Evolutionary conservation across 208 protist species (phyloP), one percentile per base, ranked within the genome.

Genomic region (Wallacemonas collosoma): DNA sequence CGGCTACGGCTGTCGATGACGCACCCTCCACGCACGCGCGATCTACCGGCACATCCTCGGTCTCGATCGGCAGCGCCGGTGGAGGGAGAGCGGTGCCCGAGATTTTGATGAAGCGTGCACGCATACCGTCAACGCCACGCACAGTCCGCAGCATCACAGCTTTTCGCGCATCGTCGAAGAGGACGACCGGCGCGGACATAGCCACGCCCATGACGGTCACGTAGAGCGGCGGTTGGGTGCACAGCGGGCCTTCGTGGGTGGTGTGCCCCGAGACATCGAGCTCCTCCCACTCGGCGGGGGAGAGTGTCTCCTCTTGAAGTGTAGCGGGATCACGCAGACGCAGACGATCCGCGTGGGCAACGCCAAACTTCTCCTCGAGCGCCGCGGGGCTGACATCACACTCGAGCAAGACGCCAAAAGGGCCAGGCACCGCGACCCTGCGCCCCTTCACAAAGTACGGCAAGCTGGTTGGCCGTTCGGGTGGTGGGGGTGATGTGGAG

Each of bases 331-430:
- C 5, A 11, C 64, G 70, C 70, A 48, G 38, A 8, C 41, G 64
- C 12, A 88, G 71, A 7, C 72, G 73, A 17, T 90, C 82, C 7
- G 70, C 80, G 70, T 90, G 82, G 3, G 73, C 64, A 1, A 90
- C 82, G 51, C 86, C 82, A 50, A 86, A 90, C 11, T 55, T 53
- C 41, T 38, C 36, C 26, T 56, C 57, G 14, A 88, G 66, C 48
- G 68, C 43, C 11, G 56, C 50, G 2, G 73, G 65, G 4, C 68
- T 67, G 9, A 72, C 72, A 50, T 79, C 72, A 58, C 82, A 88
- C 65, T 86, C 76, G 2, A 82, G 60, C 67, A 76, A 71, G 11
- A 77, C 71, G 14, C 76, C 78, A 58, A 77, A 91, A 60, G 77
- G 61, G 3, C 77, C 86, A 9, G 75, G 58, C 6, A 82, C 81